Evolutionary conservation across 1,284 basidiomycete genomes (phyloP).

Genomic region (Peniophora sp.): DNA sequence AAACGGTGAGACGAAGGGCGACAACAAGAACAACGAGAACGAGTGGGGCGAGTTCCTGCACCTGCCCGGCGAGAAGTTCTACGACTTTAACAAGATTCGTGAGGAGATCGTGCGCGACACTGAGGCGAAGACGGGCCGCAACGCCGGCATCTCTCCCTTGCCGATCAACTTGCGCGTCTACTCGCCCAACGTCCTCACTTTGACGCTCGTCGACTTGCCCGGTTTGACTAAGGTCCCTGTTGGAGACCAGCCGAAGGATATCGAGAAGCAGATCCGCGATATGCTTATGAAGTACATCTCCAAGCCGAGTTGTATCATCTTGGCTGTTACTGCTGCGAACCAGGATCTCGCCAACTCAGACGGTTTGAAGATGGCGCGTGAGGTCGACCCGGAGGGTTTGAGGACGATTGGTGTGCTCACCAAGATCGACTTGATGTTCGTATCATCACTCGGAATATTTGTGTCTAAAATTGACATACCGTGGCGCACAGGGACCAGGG

Average conservation of each 20-base stretch:
- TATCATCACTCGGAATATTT: conserved; percentile 11
- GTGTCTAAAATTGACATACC: background rate
- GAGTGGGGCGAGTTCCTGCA: conserved; percentile 99
- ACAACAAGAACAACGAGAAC: conserved; percentile 62
- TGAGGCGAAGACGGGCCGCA: conserved; percentile 95
- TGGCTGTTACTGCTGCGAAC: conserved; percentile 95
- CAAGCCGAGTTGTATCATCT: conserved; percentile 83
- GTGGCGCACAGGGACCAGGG: conserved; percentile 71
- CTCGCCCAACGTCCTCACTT: conserved; percentile 93
- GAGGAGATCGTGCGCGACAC: conserved; percentile 96
- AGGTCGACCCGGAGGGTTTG: conserved; percentile 93
- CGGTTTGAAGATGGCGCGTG: conserved; percentile 91
- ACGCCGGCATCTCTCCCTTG: conserved; percentile 91
- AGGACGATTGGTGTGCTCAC: conserved; percentile 97
- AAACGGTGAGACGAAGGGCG: conserved; percentile 30
- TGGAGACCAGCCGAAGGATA: conserved; percentile 95
- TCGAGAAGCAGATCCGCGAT: conserved; percentile 95
- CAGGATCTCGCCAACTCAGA: conserved; percentile 98
- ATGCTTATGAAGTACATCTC: conserved; percentile 97
- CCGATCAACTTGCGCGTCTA: conserved; percentile 97
- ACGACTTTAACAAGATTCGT: conserved; percentile 94
- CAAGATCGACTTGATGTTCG: conserved; percentile 95
- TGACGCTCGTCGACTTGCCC: conserved; percentile 95
- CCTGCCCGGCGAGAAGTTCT: conserved; percentile 93
- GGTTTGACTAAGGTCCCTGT: conserved; percentile 96